Conservation (phyloP, 371 early-diverging fungal species). For the Mortierella sp. region DNA sequence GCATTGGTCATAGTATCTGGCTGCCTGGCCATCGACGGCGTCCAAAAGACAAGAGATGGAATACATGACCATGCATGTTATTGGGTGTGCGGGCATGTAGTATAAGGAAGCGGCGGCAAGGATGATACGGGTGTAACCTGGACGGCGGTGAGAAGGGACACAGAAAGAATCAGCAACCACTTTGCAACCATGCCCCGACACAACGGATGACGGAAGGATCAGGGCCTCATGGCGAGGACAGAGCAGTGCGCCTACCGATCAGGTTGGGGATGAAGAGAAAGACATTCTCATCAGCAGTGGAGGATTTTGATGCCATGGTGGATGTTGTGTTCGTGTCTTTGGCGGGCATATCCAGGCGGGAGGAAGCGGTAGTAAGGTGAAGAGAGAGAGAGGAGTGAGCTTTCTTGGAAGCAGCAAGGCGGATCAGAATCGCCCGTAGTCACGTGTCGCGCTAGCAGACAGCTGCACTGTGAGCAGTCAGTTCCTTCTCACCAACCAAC, state of each 20-base stretch:
- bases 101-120: conserved; percentile 79
- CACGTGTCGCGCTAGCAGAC: too few relatives aligned
- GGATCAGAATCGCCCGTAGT: too few relatives aligned
- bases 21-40: conserved; percentile 95
- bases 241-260: conserved; percentile 67
- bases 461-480: too few relatives aligned
- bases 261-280: conserved; percentile 93
- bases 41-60: conserved; percentile 91
- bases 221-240: not conserved
- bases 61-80: conserved; percentile 80
- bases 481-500: too few relatives aligned
- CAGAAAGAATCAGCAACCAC: too few relatives aligned
- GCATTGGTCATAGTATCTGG: conserved; percentile 92
- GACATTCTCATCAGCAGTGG: conserved; percentile 65
- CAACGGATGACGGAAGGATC: too few relatives aligned
- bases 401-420: too few relatives aligned
- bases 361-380: conserved; percentile 7
- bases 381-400: conserved; percentile 1
- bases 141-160: not conserved
- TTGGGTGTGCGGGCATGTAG: conserved; percentile 79
- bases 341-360: conserved; percentile 25
- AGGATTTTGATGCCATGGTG: conserved; percentile 27
- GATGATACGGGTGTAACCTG: conserved; percentile 89
- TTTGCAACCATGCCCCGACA: too few relatives aligned
- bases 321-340: conserved; percentile 30